phyloP scores from a whole-genome alignment of 2,329 filamentous ascomycete species.

The Xylogone sp. region DNA sequence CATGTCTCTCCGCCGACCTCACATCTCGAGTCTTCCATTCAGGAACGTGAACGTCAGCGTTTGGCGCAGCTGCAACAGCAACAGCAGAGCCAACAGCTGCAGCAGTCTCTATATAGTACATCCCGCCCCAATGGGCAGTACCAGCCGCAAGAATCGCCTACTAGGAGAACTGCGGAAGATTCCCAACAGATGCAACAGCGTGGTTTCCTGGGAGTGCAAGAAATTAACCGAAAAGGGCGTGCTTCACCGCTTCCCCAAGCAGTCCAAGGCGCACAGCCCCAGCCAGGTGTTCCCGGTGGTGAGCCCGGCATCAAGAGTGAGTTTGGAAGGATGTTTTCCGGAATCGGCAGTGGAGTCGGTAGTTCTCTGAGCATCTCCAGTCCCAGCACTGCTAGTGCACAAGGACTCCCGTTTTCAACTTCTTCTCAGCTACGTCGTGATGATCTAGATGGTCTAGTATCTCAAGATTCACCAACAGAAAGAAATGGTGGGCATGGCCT shows the following conservation, averaged over 20 bases:
- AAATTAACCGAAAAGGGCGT: slow-evolving; percentile 76
- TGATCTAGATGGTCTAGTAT: slow-evolving; percentile 39
- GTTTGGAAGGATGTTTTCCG: slow-evolving; percentile 91
- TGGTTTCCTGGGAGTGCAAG: slow-evolving; percentile 68
- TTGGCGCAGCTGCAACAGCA: slow-evolving; percentile 31
- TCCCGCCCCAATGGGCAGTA: slow-evolving; percentile 36
- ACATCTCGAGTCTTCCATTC: slow-evolving; percentile 24
- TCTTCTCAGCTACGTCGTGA: slow-evolving; percentile 47
- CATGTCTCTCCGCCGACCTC: slow-evolving; percentile 22
- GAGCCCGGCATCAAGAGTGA: slow-evolving; percentile 93
- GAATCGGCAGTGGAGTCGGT: slow-evolving; percentile 72
- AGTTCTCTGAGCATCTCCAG: slow-evolving; percentile 43
- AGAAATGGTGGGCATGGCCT: slow-evolving; percentile 32
- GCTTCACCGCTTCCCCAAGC: slow-evolving; percentile 88
- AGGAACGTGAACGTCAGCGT: slow-evolving; percentile 28
- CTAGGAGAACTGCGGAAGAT: slow-evolving; percentile 42
- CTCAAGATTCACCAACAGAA: slow-evolving; percentile 37
- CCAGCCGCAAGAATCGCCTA: slow-evolving; percentile 41
- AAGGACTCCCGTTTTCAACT: slow-evolving; percentile 46
- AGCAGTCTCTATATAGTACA: slow-evolving; percentile 29
- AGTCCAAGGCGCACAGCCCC: slow-evolving; percentile 85
- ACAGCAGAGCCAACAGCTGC: slow-evolving; percentile 32
- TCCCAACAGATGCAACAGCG: slow-evolving; percentile 56
- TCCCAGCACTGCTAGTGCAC: slow-evolving; percentile 46
- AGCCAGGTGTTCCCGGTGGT: slow-evolving; percentile 71